These are phyloP conservation scores for Schwanniomyces vanrijiae DNA, from an alignment of 805 yeast species.

Conservation along the genomic window DNA sequence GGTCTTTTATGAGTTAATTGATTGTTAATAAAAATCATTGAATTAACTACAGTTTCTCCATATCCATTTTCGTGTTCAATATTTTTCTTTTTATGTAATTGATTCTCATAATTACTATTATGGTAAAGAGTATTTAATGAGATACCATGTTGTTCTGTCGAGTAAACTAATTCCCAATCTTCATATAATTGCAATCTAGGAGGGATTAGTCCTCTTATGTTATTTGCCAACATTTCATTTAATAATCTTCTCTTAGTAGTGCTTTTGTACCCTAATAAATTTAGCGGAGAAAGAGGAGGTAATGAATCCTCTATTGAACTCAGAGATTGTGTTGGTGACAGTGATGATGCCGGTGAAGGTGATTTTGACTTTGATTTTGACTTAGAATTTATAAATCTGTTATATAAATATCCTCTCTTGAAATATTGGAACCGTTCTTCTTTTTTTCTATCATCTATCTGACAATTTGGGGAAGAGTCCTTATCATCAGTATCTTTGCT, in stretches of 20 bases:
- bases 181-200: slow-evolving; percentile 74
- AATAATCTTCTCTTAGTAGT: slow-evolving; percentile 61
- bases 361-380: background rate
- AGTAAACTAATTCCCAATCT: slow-evolving; percentile 75
- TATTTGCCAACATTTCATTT: slow-evolving; percentile 65
- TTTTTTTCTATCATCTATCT: background rate
- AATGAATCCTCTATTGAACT: slow-evolving; percentile 7
- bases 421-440: background rate
- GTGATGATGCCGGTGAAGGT: slow-evolving; percentile 2
- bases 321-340: background rate
- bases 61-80: slow-evolving; percentile 27
- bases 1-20: slow-evolving; percentile 27
- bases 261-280: slow-evolving; percentile 58
- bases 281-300: slow-evolving; percentile 56
- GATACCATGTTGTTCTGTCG: slow-evolving; percentile 92
- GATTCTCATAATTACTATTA: slow-evolving; percentile 46
- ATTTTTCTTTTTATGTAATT: slow-evolving; percentile 20
- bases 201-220: slow-evolving; percentile 72
- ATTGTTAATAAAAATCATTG: slow-evolving; percentile 26
- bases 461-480: background rate
- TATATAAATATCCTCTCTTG: background rate
- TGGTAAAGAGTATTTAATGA: slow-evolving; percentile 77
- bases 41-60: slow-evolving; percentile 33
- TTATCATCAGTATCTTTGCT: background rate
- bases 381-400: background rate